Base-by-base conservation (phyloP, 305 asterid species). In the Ajuga reptans region DNA sequence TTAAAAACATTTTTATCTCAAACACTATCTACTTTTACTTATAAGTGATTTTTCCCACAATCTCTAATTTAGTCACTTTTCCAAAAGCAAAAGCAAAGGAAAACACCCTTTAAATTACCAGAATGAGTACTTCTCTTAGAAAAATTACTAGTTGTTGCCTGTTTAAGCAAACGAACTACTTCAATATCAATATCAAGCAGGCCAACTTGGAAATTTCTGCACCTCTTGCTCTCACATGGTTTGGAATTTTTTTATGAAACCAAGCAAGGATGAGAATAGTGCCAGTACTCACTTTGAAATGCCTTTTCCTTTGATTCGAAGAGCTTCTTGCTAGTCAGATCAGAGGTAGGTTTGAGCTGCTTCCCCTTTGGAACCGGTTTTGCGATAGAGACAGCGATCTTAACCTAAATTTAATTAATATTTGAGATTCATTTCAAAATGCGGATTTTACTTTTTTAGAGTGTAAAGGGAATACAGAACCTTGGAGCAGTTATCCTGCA, bases 341-440 rank as follows among this genome's bases (percentile, higher is more conserved):
- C 59, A 33, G 82, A 60, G 14, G 66, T 70, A 58, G 51, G 78
- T 66, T 79, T 79, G 47, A 29, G 46, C 72, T 77, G 83, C 83
- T 68, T 86, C 76, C 75, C 65, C 75, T 70, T 84, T 21, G 78
- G 39, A 52, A 64, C 57, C 69, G 92, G 80, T 70, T 77, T 89
- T 62, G 95, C 92, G 79, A 87, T 91, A 76, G 86, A 80, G 63
- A 75, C 91, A 64, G 78, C 72, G 63, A 84, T 68, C 73, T 75
- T 79, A 63, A 84, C 85, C 95, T 87, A 78, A 75, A 79, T 74
- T 34, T 53, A 73, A 73, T 66, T 47, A 42, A 72, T 21, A 69
- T 39, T 47, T 56, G 33, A 75, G 45, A 77, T 66, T 16, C 68
- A 71, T 42, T 74, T 29, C 46, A 64, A 53, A 47, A 50, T 18